phyloP scores from a whole-genome alignment of 768 basidiomycete species.

The Mycena albidolilacea region DNA sequence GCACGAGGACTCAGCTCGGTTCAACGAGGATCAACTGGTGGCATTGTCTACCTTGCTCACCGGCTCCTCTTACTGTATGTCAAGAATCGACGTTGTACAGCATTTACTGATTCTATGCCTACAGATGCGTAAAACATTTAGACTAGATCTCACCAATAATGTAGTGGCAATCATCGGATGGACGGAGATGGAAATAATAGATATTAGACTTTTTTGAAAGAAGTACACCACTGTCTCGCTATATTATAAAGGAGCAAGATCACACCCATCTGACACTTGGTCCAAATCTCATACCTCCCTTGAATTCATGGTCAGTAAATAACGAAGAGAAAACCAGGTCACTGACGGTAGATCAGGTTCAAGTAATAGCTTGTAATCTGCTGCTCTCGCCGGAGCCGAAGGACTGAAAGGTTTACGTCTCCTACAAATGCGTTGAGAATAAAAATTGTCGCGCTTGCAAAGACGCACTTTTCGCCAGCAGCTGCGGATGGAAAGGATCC shows the following conservation, averaged over 20 bases:
- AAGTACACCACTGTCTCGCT: no score
- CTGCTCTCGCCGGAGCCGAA: conserved; percentile 81
- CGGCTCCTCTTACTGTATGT: conserved; percentile 87
- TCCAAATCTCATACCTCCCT: conserved; percentile 8
- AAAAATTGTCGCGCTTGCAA: conserved; percentile 9
- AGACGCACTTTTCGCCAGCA: conserved; percentile 90
- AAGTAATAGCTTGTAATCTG: conserved; percentile 75
- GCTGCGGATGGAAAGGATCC: conserved; percentile 96
- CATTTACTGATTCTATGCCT: background rate
- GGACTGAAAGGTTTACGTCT: conserved; percentile 86
- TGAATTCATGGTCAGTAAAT: background rate
- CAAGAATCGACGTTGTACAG: background rate
- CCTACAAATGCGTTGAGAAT: conserved; percentile 53
- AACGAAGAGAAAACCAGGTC: background rate
- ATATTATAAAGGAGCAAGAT: background rate
- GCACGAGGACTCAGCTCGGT: conserved; percentile 90
- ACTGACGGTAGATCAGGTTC: conserved; percentile 69
- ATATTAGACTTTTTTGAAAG: background rate
- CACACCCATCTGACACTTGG: background rate
- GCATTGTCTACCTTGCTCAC: conserved; percentile 88
- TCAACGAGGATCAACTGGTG: conserved; percentile 87
- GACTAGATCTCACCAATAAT: conserved; percentile 11
- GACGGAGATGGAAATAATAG: conserved; percentile 9
- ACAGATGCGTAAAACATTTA: conserved; percentile 34
- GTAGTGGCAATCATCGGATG: conserved; percentile 2